Evolutionary conservation across 495 filamentous ascomycete genomes (phyloP).

Genomic region (Cairneyella variabilis): DNA sequence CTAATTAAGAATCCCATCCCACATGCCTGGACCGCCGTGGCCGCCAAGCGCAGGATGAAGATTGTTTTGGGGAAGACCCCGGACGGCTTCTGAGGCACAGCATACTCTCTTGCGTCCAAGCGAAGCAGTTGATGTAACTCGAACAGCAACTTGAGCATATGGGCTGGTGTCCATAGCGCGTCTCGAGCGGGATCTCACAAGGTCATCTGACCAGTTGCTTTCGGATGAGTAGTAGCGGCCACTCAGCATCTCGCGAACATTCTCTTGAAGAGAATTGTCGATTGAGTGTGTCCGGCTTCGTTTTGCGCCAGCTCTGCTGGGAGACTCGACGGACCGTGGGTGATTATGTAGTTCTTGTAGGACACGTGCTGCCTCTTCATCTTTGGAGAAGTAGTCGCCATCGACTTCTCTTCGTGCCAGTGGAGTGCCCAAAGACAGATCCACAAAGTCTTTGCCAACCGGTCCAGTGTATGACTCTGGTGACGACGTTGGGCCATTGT

Average conservation of each 20-base stretch:
- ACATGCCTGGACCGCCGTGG: slow-evolving; percentile 54
- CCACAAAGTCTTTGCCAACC: slow-evolving; percentile 49
- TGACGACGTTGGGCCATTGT: slow-evolving; percentile 53
- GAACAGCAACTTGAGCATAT: slow-evolving; percentile 33
- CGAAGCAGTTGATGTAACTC: slow-evolving; percentile 27
- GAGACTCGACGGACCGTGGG: slow-evolving; percentile 26
- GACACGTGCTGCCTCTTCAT: slow-evolving; percentile 57
- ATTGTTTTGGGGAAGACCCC: slow-evolving; percentile 7
- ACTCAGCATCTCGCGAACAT: slow-evolving; percentile 62
- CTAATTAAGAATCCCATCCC: slow-evolving; percentile 35
- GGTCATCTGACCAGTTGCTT: slow-evolving; percentile 35
- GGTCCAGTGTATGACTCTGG: slow-evolving; percentile 56
- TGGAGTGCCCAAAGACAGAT: slow-evolving; percentile 47
- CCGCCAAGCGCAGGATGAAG: slow-evolving; percentile 23
- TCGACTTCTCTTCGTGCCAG: slow-evolving; percentile 40
- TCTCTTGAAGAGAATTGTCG: slow-evolving; percentile 64
- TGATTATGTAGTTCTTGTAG: slow-evolving; percentile 59
- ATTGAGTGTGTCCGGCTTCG: slow-evolving; percentile 67
- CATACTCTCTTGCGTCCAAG: slow-evolving; percentile 57
- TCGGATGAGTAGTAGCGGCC: slow-evolving; percentile 27
- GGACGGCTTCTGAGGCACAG: slow-evolving; percentile 46
- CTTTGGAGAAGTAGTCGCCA: slow-evolving; percentile 39
- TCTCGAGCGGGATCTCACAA: slow-evolving; percentile 17
- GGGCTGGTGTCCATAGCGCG: slow-evolving; percentile 18
- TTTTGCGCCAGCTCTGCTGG: slow-evolving; percentile 47